phyloP scores from a whole-genome alignment of 2,329 filamentous ascomycete species.

The Onygenales sp. region DNA sequence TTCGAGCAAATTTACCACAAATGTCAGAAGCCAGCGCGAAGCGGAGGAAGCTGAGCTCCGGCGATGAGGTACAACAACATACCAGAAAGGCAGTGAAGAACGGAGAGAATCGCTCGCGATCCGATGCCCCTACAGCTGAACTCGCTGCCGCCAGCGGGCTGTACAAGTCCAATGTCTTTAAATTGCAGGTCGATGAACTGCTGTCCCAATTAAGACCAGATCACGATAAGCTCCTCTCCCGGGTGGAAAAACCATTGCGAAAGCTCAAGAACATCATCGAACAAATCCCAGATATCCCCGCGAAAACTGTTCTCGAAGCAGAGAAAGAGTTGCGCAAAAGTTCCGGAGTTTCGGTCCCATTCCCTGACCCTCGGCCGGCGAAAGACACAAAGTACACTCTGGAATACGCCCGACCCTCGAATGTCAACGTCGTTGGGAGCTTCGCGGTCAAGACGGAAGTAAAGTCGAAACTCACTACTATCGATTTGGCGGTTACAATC shows the following conservation, averaged over 20 bases:
- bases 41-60: slow-evolving; percentile 38
- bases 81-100: slow-evolving; percentile 12
- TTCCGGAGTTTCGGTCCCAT: slow-evolving; percentile 65
- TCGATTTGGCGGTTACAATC: slow-evolving; percentile 86
- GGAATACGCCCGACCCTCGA: slow-evolving; percentile 62
- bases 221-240: slow-evolving; percentile 46
- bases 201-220: slow-evolving; percentile 48
- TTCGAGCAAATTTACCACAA: not conserved
- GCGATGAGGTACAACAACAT: slow-evolving; percentile 12
- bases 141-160: slow-evolving; percentile 37
- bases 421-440: slow-evolving; percentile 82
- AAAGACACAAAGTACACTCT: slow-evolving; percentile 75
- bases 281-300: slow-evolving; percentile 40
- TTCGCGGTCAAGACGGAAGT: slow-evolving; percentile 68
- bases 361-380: slow-evolving; percentile 67
- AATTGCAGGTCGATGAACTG: slow-evolving; percentile 57
- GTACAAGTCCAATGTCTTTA: slow-evolving; percentile 60
- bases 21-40: slow-evolving; percentile 32
- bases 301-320: slow-evolving; percentile 53
- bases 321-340: slow-evolving; percentile 57
- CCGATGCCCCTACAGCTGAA: slow-evolving; percentile 22
- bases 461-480: slow-evolving; percentile 46
- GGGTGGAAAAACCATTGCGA: slow-evolving; percentile 45
- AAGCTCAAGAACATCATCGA: slow-evolving; percentile 50
- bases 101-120: slow-evolving; percentile 17